These are phyloP conservation scores for Cinnamomum chago DNA, from an alignment of 164 flowering plant genomes.

Conservation along the genomic window DNA sequence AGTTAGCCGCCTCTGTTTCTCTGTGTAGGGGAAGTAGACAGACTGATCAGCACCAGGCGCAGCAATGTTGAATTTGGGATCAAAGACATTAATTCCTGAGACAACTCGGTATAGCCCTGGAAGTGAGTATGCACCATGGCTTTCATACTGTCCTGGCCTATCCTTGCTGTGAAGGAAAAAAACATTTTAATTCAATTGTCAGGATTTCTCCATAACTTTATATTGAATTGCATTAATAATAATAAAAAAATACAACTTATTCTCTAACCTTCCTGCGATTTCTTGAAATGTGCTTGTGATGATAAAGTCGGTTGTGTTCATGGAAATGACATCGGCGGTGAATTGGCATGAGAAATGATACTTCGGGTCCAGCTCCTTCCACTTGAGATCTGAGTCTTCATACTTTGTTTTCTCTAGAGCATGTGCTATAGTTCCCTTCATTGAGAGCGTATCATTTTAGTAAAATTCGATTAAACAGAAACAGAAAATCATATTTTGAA, in stretches of 20 bases:
- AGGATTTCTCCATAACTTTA: neutral
- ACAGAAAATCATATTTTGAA: neutral
- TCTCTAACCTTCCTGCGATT: conserved; percentile 83
- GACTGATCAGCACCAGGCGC: conserved; percentile 96
- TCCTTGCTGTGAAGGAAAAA: conserved; percentile 53
- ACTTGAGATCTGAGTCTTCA: conserved; percentile 83
- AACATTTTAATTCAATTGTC: neutral
- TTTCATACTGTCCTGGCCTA: conserved; percentile 93
- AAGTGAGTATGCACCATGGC: conserved; percentile 74
- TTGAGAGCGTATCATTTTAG: neutral
- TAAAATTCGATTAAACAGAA: neutral
- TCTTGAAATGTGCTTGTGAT: conserved; percentile 97
- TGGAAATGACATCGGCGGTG: conserved; percentile 82
- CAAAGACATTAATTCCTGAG: conserved; percentile 87
- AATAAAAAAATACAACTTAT: neutral
- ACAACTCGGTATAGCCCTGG: conserved; percentile 85
- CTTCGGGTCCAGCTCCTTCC: conserved; percentile 79
- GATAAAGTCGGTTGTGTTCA: conserved; percentile 92
- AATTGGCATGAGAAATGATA: conserved; percentile 96
- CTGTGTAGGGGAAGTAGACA: conserved; percentile 74
- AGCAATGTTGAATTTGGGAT: conserved; percentile 94
- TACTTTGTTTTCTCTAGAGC: conserved; percentile 97
- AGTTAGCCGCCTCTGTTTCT: conserved; percentile 53
- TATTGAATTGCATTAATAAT: neutral
- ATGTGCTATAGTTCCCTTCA: conserved; percentile 94